Evolutionary conservation across 768 basidiomycete species (phyloP).

Genomic region (Macrolepiota albuminosa): DNA sequence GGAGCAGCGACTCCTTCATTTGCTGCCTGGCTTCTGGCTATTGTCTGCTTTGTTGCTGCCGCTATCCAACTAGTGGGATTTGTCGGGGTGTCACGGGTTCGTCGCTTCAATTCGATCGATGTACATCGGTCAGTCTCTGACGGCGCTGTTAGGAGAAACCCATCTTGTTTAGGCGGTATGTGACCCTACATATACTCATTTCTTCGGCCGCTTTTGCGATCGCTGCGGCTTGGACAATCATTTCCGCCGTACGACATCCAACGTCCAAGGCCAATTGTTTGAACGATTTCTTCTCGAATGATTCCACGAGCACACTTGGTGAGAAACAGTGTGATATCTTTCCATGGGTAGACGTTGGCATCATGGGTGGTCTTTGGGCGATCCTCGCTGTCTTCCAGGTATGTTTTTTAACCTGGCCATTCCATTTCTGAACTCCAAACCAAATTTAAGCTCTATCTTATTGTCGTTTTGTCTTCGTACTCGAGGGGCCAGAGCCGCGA

Average conservation of each 20-base stretch:
- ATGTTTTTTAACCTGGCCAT: conserved; percentile 8
- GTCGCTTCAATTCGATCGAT: conserved; percentile 14
- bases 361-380: conserved; percentile 89
- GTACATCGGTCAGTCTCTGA: background rate
- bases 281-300: conserved; percentile 46
- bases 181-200: conserved; percentile 55
- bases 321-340: conserved; percentile 83
- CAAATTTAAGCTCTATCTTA: conserved; percentile 41
- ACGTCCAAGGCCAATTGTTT: conserved; percentile 68
- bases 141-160: conserved; percentile 52
- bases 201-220: conserved; percentile 64
- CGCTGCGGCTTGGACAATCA: conserved; percentile 74
- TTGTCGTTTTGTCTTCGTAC: conserved; percentile 51
- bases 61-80: conserved; percentile 80
- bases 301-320: conserved; percentile 44
- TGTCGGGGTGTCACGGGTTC: conserved; percentile 74
- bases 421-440: conserved; percentile 1
- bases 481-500: conserved; percentile 70
- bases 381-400: conserved; percentile 77
- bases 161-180: conserved; percentile 61
- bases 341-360: conserved; percentile 86
- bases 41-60: conserved; percentile 72
- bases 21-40: conserved; percentile 68
- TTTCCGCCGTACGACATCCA: conserved; percentile 74
- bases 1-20: conserved; percentile 81